Base-by-base conservation (phyloP, 768 basidiomycete species). In the Tylopilus rubrobrunneus region DNA sequence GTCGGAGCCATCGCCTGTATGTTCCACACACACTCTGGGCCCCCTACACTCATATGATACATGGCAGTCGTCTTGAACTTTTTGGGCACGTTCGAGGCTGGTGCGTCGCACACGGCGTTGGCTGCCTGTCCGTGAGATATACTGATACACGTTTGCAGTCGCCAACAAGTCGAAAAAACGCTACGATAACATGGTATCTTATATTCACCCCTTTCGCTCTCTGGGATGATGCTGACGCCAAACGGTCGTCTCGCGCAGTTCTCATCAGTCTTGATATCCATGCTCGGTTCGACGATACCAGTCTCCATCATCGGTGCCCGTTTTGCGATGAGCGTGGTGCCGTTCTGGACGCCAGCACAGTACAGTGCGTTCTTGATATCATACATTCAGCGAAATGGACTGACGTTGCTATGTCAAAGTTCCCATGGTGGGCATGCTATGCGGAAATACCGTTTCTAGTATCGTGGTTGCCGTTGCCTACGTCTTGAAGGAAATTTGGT, bases 341-440 rank as follows among this genome's bases (percentile, higher is more conserved):
- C 89, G 3, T 91, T 94, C 68, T 94, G 93, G 92, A 79, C 74
- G 25, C 90, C 92, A 0, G 82, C 84, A 36, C 87, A 91, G 64
- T 93, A 85, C 61, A 85, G 90, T 89, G 56, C 40, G 84, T 57
- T 17, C 5, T 39, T 37, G 25, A 1, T 31, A 5, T 23, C 11
- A 21, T 25, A 29, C 21, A 14, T 12, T 23, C 33, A 12, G 9
- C 23, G 2, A n/a, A 31, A 8, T 36, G 11, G n/a, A 7, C 41
- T 56, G 14, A 56, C 52, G 7, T 60, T 47, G 19, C 27, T 41
- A 36, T 44, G 28, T 21, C 29, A 47, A 56, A 91, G 89, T 92
- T 49, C 90, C 88, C 6, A 81, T 92, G 49, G 78, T 91, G 8
- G 90, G 92, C 7, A 94, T 93, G 92, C 74, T 93, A 3, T 86